Evolutionary conservation across 805 yeast species (phyloP).

Genomic region (Cyberlindnera galapagoensis): DNA sequence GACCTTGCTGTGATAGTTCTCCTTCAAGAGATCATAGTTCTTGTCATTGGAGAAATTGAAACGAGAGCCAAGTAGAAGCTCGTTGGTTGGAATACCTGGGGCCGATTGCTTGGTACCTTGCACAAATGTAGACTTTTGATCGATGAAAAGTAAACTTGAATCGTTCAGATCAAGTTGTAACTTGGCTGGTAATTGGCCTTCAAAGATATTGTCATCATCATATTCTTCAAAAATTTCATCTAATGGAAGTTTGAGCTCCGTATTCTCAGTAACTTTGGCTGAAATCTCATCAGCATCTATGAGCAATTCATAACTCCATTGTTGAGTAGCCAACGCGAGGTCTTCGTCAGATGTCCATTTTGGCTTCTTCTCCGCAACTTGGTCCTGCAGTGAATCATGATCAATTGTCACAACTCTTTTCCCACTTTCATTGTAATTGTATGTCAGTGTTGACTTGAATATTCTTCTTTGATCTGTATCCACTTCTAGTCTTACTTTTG

Average conservation of each 20-base stretch:
- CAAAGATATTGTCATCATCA: conserved; percentile 68
- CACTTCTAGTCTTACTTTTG: conserved; percentile 52
- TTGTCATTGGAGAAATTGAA: conserved; percentile 86
- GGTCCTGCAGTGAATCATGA: conserved; percentile 10
- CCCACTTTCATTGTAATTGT: conserved; percentile 6
- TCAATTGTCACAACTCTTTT: conserved; percentile 16
- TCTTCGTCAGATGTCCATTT: conserved; percentile 34
- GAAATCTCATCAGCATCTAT: conserved; percentile 34
- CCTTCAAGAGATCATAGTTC: conserved; percentile 74
- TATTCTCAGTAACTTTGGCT: conserved; percentile 1
- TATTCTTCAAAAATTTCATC: conserved; percentile 31
- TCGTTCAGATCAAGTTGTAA: conserved; percentile 80
- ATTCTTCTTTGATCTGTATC: conserved; percentile 53
- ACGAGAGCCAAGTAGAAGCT: conserved; percentile 47
- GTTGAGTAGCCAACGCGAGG: conserved; percentile 60
- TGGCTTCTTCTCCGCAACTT: conserved; percentile 10
- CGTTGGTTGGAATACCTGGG: conserved; percentile 42
- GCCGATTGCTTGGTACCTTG: conserved; percentile 9
- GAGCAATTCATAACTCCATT: conserved; percentile 69
- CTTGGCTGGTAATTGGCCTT: conserved; percentile 45
- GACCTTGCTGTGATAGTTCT: conserved; percentile 84
- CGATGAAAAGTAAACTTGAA: conserved; percentile 65
- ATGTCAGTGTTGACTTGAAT: conserved; percentile 33
- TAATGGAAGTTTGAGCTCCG: conserved; percentile 3
- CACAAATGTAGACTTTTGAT: conserved; percentile 25